Percentiles rank a stretch among this genome's conserved stretches.
These are phyloP conservation scores for Eragrostis curvula DNA, from an alignment of 176 grass and related monocot species.

Conservation along the genomic window DNA sequence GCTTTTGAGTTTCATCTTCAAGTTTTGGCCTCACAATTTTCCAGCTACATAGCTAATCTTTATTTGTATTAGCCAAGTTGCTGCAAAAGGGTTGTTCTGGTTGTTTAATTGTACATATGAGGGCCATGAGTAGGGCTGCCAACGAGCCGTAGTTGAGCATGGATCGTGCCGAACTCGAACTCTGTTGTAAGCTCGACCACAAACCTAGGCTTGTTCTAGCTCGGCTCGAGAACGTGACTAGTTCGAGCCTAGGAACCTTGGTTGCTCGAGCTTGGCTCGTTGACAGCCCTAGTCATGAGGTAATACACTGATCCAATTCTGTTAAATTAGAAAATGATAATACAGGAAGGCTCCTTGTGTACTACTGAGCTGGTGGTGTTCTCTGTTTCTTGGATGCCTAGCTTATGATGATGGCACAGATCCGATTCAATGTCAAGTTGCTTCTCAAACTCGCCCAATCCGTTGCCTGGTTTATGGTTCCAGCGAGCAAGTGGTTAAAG, in stretches of 20 bases:
- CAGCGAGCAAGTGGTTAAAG: background rate
- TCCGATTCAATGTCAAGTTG: background rate
- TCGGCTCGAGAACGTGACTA: too few species aligned
- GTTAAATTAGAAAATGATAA: background rate
- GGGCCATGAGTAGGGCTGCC: too few species aligned
- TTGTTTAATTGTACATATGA: slow-evolving; percentile 24
- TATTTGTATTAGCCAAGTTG: slow-evolving; percentile 1
- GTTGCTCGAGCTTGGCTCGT: too few species aligned
- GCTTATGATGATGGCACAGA: background rate
- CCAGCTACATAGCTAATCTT: background rate
- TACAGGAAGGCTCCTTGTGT: background rate
- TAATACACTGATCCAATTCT: background rate
- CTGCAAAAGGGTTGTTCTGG: background rate
- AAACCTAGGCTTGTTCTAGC: too few species aligned
- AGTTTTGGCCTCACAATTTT: background rate
- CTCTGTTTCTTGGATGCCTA: background rate
- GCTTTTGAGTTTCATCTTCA: background rate
- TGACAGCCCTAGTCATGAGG: background rate
- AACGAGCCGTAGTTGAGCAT: too few species aligned
- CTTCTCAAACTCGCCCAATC: background rate
- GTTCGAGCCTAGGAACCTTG: too few species aligned
- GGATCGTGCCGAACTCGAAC: too few species aligned
- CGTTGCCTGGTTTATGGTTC: background rate
- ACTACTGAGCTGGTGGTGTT: background rate
- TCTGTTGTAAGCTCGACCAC: too few species aligned